Percentiles rank a stretch among this genome's conserved stretches.
Evolutionary conservation across 73 alveolate genomes (phyloP).

Genomic region (Paramecium pentaurelia): DNA sequence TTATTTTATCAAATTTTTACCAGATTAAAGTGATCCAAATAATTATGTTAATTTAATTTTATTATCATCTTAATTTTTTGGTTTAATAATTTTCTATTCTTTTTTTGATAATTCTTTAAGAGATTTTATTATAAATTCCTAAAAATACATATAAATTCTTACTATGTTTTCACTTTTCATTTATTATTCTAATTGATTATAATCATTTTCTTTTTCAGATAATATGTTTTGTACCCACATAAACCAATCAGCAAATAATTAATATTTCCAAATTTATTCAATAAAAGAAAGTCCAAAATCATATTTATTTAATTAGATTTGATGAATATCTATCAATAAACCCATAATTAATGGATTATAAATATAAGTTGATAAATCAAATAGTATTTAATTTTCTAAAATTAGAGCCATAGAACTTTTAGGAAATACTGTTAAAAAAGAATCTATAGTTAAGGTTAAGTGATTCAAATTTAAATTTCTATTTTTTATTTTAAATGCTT

Average conservation of each 20-base stretch:
- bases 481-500: neutral
- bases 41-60: neutral
- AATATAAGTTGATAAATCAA: neutral
- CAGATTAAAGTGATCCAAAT: neutral
- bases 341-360: neutral
- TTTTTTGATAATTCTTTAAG: neutral
- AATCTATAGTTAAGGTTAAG: neutral
- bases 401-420: neutral
- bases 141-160: neutral
- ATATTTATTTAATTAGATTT: neutral
- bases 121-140: neutral
- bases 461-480: neutral
- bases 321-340: neutral
- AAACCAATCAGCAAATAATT: neutral
- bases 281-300: neutral
- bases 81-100: neutral
- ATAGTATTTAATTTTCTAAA: neutral
- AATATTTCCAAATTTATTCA: neutral
- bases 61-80: neutral
- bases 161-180: neutral
- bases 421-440: neutral
- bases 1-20: neutral
- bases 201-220: neutral
- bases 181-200: neutral
- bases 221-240: neutral